These are phyloP conservation scores for Aureobasidium melanogenum DNA, from an alignment of 2,329 filamentous ascomycete species.

Conservation along the genomic window DNA sequence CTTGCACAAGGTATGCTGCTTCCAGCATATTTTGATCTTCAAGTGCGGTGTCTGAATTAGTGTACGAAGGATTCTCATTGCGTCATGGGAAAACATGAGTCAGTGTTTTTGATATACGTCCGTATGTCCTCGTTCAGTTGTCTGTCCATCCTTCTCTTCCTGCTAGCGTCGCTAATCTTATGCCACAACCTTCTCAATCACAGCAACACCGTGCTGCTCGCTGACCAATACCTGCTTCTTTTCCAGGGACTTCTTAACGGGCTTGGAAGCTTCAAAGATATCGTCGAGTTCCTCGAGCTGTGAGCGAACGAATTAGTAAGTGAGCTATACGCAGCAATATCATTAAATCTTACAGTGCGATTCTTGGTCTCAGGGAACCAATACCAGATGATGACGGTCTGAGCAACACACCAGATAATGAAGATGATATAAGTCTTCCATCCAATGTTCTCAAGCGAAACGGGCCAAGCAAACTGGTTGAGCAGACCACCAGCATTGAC, in stretches of 20 bases:
- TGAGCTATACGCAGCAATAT: too few species aligned
- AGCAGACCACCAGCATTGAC: conserved; percentile 37
- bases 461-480: conserved; percentile 25
- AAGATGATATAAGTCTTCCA: conserved; percentile 26
- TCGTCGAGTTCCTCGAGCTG: conserved; percentile 24
- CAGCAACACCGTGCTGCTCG: conserved; percentile 18
- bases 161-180: too few species aligned
- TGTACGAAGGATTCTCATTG: not conserved
- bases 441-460: conserved; percentile 13
- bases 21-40: not conserved
- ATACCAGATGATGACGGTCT: conserved; percentile 21
- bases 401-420: conserved; percentile 10
- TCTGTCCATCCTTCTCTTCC: too few species aligned
- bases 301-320: not conserved
- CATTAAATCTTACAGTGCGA: conserved; percentile 24
- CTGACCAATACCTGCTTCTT: conserved; percentile 22
- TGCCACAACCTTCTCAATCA: conserved; percentile 9
- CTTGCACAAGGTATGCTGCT: too few species aligned
- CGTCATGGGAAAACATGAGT: not conserved
- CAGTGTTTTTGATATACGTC: not conserved
- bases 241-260: conserved; percentile 21
- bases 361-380: conserved; percentile 31
- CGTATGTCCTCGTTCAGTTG: not conserved
- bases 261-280: conserved; percentile 19
- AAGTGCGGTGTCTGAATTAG: not conserved